Base-by-base conservation (phyloP, 768 basidiomycete genomes). In the Serendipita sp. region DNA sequence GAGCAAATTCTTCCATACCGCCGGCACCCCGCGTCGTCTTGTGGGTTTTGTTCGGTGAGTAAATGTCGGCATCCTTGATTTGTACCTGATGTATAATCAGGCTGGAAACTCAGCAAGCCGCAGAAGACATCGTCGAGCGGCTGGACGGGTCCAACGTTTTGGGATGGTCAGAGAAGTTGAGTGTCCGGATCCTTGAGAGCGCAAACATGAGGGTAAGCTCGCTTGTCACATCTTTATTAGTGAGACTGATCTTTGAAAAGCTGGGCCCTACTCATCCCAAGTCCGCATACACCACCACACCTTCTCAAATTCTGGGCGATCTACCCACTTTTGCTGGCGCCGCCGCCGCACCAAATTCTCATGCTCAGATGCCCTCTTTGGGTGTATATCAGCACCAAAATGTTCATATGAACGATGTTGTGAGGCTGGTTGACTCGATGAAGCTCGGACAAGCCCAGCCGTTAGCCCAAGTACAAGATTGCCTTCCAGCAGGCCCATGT, bases 81-180 rank as follows among this genome's bases (percentile, higher is more conserved):
- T 43, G 43, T 36, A 43, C 60, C 16, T 58, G 3, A 45, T 53
- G 50, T 1, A 52, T 33, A 50, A 15, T 6, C 68, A 90, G 88
- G 53, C 76, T 91, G 29, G 87, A 90, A 68, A 83, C 80, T 16
- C 83, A 88, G 16, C 34, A 68, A 0, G 87, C 86, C 0, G 88
- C 88, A 2, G 85, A 88, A 69, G 87, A 90, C 64, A 79, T 86
- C 63, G 82, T 89, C 45, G 86, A 88, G 66, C 80, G 84, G 33
- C 76, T 91, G 33, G 87, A 91, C 70, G 88, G 88, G 3, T 78
- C 86, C 6, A 83, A 87, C 81, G 85, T 91, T 5, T 78, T 86
- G 45, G 88, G 88, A 10, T 86, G 82, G 83, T 81, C 87, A 66
- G 88, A 90, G 36, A 60, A 60, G 8, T n/a, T 60, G 33, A 36